Conservation (phyloP, 1,284 basidiomycete species). For the Cutaneotrichosporon cavernicola region DNA sequence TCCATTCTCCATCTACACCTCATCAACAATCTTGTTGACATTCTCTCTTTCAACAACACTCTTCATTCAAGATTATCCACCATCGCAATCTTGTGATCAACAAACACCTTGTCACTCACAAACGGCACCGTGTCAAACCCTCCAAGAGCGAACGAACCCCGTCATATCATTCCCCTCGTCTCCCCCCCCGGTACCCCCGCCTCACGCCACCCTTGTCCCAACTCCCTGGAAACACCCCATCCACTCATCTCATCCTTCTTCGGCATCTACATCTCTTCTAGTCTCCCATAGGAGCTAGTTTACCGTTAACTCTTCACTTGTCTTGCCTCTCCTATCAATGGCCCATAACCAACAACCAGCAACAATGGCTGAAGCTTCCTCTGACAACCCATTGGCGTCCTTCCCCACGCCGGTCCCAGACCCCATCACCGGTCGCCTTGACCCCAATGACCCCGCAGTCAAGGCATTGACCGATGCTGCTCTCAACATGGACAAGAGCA, state of each 20-base stretch:
- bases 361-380: constrained; percentile 19
- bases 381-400: constrained; percentile 25
- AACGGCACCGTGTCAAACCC: background rate
- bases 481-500: constrained; percentile 56
- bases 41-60: background rate
- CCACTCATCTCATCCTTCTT: background rate
- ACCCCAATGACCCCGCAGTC: constrained; percentile 55
- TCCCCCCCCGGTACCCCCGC: background rate
- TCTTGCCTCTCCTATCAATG: background rate
- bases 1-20: background rate
- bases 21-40: background rate
- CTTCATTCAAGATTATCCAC: too few species aligned
- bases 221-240: background rate
- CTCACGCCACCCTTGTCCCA: constrained; percentile 2
- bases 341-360: constrained; percentile 16
- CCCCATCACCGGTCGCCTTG: constrained; percentile 53
- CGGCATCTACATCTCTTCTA: background rate
- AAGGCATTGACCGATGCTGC: constrained; percentile 54
- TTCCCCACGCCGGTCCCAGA: constrained; percentile 43
- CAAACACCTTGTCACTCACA: background rate
- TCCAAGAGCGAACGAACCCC: background rate
- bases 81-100: too few species aligned
- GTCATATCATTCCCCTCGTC: background rate
- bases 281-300: background rate
- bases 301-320: background rate